Percentiles rank a stretch among this genome's conserved stretches.
These are phyloP conservation scores for Penicillium nucicola DNA, from an alignment of 495 filamentous ascomycete species.

Conservation along the genomic window DNA sequence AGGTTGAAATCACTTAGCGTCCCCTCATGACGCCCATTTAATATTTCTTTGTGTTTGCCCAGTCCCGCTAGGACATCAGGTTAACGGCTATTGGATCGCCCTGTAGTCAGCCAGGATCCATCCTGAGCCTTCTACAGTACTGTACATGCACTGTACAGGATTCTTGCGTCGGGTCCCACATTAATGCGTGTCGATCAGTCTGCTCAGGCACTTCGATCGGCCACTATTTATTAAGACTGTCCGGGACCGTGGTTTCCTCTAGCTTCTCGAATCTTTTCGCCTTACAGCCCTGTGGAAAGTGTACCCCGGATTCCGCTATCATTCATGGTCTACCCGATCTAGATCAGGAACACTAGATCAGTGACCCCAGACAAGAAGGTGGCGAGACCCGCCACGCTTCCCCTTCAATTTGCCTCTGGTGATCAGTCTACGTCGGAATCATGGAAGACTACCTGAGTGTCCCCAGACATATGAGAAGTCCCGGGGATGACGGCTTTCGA, in stretches of 20 bases:
- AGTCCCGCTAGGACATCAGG: no score
- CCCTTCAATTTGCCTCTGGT: not conserved
- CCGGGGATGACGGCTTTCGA: constrained; percentile 47
- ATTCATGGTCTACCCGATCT: no score
- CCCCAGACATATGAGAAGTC: constrained; percentile 38
- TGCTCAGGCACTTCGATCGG: not conserved
- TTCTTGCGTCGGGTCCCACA: constrained; percentile 1
- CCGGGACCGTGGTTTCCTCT: not conserved
- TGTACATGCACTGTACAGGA: not conserved
- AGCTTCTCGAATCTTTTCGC: not conserved
- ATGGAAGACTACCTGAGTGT: constrained; percentile 26
- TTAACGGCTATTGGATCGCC: no score
- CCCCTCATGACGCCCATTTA: no score
- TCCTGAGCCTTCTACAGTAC: no score
- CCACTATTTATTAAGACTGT: not conserved
- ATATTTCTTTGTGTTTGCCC: no score
- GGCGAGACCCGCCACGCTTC: not conserved
- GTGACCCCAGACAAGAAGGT: not conserved
- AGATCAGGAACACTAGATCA: not conserved
- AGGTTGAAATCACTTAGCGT: no score
- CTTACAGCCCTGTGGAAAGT: not conserved
- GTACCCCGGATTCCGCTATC: no score
- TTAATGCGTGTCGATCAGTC: constrained; percentile 1
- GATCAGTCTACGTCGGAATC: not conserved
- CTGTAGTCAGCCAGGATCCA: not conserved